Percentiles rank a stretch among this genome's conserved stretches.
These are phyloP conservation scores for Thalassiosira ordinaria DNA, from an alignment of 352 stramenopile species.

Conservation along the genomic window DNA sequence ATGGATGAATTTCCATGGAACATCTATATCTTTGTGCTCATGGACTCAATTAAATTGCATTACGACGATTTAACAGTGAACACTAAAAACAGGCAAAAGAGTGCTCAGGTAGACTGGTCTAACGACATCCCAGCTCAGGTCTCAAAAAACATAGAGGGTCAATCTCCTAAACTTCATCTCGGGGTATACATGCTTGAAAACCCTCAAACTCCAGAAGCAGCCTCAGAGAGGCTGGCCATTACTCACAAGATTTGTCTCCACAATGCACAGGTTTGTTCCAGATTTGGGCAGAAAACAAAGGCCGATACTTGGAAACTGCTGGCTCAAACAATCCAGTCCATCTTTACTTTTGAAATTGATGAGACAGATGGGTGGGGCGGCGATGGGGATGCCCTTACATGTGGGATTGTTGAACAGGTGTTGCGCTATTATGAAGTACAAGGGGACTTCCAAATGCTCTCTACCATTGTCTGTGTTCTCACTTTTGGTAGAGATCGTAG, in stretches of 20 bases:
- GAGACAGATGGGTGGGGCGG: constrained; percentile 70
- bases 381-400: constrained; percentile 61
- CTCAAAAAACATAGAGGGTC: neutral
- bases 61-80: too few relatives aligned
- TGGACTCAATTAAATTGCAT: too few relatives aligned
- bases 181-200: constrained; percentile 44
- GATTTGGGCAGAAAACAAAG: constrained; percentile 63
- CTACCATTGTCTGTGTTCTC: constrained; percentile 77
- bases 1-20: too few relatives aligned
- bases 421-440: constrained; percentile 72
- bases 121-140: constrained; percentile 15
- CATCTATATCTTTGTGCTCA: too few relatives aligned
- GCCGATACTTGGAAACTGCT: constrained; percentile 72
- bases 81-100: constrained; percentile 29
- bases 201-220: constrained; percentile 16
- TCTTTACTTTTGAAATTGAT: constrained; percentile 38
- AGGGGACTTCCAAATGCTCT: constrained; percentile 78
- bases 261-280: constrained; percentile 65
- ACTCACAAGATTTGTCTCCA: constrained; percentile 61
- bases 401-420: constrained; percentile 63
- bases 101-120: constrained; percentile 27
- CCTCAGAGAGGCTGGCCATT: constrained; percentile 22
- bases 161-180: constrained; percentile 3
- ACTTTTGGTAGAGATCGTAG: constrained; percentile 49
- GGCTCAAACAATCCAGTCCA: constrained; percentile 56